phyloP scores from a whole-genome alignment of 257 asterid genomes.

The Lithospermum erythrorhizon region DNA sequence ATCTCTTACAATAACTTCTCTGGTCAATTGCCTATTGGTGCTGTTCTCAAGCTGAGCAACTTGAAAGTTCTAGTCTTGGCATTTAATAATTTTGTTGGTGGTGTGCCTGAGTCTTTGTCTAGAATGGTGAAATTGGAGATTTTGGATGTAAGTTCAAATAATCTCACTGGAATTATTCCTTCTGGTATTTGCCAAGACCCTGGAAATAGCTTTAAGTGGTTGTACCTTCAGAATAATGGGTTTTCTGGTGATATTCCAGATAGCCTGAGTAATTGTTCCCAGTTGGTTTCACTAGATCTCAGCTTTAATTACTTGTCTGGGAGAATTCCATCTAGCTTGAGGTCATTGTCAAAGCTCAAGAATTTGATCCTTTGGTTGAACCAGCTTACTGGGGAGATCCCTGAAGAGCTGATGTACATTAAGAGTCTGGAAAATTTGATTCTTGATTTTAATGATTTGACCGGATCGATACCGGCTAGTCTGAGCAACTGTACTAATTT shows the following conservation, averaged over 20 bases:
- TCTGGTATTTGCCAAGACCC: constrained; percentile 53
- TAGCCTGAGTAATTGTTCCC: constrained; percentile 60
- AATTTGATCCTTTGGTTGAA: constrained; percentile 78
- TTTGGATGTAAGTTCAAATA: constrained; percentile 82
- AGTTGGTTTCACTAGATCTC: constrained; percentile 77
- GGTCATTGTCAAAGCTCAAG: constrained; percentile 41
- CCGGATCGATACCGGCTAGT: constrained; percentile 58
- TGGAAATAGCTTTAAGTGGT: constrained; percentile 39
- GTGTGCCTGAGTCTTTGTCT: constrained; percentile 60
- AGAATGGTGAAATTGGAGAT: constrained; percentile 42
- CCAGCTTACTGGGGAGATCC: constrained; percentile 75
- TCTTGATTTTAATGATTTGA: constrained; percentile 80
- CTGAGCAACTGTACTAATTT: constrained; percentile 71
- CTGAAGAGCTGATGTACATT: constrained; percentile 55
- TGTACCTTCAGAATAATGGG: constrained; percentile 78
- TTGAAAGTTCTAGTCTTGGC: constrained; percentile 52
- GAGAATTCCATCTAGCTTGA: constrained; percentile 56
- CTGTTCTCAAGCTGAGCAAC: constrained; percentile 39
- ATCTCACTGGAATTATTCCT: constrained; percentile 57
- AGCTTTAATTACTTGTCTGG: constrained; percentile 68
- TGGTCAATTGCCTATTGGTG: constrained; percentile 68
- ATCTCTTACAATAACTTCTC: constrained; percentile 55
- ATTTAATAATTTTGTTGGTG: constrained; percentile 60
- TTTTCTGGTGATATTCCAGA: constrained; percentile 58
- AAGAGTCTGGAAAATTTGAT: constrained; percentile 65